These are phyloP conservation scores for Fusarium setosum DNA, from an alignment of 2,329 filamentous ascomycete species.

Conservation along the genomic window DNA sequence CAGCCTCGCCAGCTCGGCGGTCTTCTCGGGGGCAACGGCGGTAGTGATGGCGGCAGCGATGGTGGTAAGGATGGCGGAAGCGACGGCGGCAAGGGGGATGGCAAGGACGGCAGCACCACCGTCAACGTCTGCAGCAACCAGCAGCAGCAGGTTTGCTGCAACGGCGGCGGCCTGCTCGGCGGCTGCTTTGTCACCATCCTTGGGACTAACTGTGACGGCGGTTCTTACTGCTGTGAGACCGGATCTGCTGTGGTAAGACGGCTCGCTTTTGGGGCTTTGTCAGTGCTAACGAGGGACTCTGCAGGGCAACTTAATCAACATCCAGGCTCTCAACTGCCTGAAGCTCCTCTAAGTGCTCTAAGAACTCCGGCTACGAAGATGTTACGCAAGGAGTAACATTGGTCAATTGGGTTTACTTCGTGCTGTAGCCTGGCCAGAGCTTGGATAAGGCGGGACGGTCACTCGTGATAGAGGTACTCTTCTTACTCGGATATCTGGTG, in stretches of 20 bases:
- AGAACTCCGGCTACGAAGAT: not conserved
- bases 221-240: not conserved
- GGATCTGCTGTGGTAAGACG: not conserved
- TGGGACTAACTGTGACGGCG: not conserved
- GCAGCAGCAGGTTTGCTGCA: not conserved
- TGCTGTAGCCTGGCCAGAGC: not conserved
- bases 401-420: not conserved
- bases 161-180: not conserved
- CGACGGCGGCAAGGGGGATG: too few species aligned
- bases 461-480: too few species aligned
- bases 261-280: too few species aligned
- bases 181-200: not conserved
- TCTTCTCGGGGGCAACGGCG: too few species aligned
- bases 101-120: not conserved
- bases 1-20: not conserved
- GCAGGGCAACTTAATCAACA: not conserved
- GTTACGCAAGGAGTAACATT: too few species aligned
- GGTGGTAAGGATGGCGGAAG: too few species aligned
- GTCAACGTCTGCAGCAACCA: not conserved
- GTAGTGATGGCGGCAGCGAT: too few species aligned
- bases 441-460: too few species aligned
- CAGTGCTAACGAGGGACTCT: not conserved
- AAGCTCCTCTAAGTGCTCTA: not conserved
- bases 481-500: too few species aligned
- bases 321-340: not conserved